A percentile compares a stretch with the other conserved stretches of the same genome.
Conservation (phyloP, 2,329 filamentous ascomycete genomes). For the Thielaviopsis euricoi region DNA sequence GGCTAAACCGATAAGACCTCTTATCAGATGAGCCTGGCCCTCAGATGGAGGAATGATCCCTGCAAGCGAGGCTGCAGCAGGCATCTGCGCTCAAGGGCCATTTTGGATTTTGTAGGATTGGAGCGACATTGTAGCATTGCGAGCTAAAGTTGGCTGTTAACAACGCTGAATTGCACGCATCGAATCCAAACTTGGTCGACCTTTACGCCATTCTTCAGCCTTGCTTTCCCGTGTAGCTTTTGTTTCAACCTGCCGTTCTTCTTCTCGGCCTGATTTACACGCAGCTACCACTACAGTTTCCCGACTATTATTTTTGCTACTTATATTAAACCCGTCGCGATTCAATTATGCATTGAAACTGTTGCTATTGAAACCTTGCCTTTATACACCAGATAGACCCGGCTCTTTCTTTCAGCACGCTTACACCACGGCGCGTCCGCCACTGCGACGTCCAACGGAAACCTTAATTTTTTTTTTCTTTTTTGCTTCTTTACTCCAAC, state of each 20-base stretch:
- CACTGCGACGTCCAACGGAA: background rate
- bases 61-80: conserved; percentile 10
- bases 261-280: background rate
- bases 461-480: background rate
- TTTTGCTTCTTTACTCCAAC: background rate
- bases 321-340: background rate
- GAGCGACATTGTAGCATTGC: background rate
- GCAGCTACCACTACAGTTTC: background rate
- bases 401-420: background rate
- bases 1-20: conserved; percentile 3
- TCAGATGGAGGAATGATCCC: background rate
- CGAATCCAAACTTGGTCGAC: background rate
- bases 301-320: background rate
- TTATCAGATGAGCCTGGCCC: conserved; percentile 2
- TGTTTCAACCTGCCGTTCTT: background rate
- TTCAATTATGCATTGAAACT: conserved; percentile 2
- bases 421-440: background rate
- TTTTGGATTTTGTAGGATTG: background rate
- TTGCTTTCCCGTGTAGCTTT: background rate
- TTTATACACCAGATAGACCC: background rate
- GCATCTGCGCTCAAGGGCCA: background rate
- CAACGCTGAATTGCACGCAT: background rate
- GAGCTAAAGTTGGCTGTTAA: background rate
- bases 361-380: background rate
- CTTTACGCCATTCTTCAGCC: background rate